Conservation (phyloP, 306 rosid species). For the Cicer pinnatifidum region DNA sequence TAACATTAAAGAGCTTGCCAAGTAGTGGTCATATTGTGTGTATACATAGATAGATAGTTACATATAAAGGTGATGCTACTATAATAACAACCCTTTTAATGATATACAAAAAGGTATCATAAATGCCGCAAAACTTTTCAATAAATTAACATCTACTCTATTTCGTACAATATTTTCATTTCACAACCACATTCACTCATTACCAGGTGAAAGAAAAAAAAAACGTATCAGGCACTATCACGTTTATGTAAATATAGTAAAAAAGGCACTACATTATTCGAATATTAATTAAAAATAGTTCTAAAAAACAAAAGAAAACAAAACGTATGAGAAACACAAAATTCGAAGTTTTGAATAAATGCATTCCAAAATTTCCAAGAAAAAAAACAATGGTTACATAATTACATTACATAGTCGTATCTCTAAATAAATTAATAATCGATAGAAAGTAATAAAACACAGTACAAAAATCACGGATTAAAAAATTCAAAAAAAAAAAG, state of each 20-base stretch:
- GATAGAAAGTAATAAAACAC: not conserved
- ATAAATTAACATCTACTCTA: not conserved
- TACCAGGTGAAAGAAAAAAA: conserved; percentile 1
- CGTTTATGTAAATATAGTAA: not conserved
- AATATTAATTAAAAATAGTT: not conserved
- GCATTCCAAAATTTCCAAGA: not conserved
- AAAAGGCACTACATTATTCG: not conserved
- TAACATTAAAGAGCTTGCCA: conserved; percentile 27
- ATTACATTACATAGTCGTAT: not conserved
- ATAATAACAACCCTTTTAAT: conserved; percentile 18
- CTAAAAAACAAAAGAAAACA: not conserved
- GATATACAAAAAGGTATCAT: conserved; percentile 13
- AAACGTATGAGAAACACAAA: not conserved
- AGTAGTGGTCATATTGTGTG: not conserved
- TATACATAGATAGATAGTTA: conserved; percentile 3
- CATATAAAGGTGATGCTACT: conserved; percentile 9
- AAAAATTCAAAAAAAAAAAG: not conserved
- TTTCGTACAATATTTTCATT: conserved; percentile 1
- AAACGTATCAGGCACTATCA: conserved; percentile 3
- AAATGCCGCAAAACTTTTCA: conserved; percentile 9
- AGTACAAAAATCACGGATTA: not conserved
- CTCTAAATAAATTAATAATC: not conserved
- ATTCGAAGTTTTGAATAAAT: not conserved
- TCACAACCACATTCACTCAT: not conserved
- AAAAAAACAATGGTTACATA: not conserved